Evolutionary conservation across 2,329 filamentous ascomycete species (phyloP).

Genomic region (Talaromyces pinophilus): DNA sequence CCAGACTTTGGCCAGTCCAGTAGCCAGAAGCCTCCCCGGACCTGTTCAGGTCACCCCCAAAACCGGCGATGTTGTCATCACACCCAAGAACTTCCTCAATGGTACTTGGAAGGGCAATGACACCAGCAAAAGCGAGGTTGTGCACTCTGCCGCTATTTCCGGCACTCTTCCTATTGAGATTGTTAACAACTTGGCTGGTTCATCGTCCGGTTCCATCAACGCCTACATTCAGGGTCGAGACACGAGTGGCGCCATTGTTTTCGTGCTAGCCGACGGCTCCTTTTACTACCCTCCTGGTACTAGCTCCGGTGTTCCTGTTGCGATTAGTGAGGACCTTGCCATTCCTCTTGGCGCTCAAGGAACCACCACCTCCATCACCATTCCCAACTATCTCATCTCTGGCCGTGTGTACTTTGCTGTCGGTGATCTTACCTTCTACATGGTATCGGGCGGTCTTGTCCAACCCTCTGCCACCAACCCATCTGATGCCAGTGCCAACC

Average conservation of each 20-base stretch:
- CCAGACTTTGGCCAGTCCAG: slow-evolving; percentile 17
- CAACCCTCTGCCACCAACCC: slow-evolving; percentile 52
- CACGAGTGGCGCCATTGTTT: slow-evolving; percentile 43
- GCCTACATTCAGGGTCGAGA: slow-evolving; percentile 52
- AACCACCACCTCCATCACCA: slow-evolving; percentile 40
- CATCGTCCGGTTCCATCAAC: slow-evolving; percentile 27
- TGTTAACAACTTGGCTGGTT: slow-evolving; percentile 47
- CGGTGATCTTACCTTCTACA: slow-evolving; percentile 48
- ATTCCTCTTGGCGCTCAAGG: slow-evolving; percentile 47
- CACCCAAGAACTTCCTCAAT: slow-evolving; percentile 15
- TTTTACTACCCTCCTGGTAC: slow-evolving; percentile 48
- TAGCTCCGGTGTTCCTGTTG: slow-evolving; percentile 39
- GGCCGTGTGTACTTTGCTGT: slow-evolving; percentile 52
- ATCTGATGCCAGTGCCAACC: slow-evolving; percentile 45
- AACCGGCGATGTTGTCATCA: slow-evolving; percentile 7
- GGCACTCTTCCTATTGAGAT: slow-evolving; percentile 28
- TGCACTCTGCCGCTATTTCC: background rate
- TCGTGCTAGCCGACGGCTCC: slow-evolving; percentile 45
- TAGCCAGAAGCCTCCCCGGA: slow-evolving; percentile 3
- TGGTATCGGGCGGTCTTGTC: slow-evolving; percentile 41
- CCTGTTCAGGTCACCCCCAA: slow-evolving; percentile 18
- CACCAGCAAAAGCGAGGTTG: background rate
- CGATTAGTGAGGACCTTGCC: slow-evolving; percentile 43
- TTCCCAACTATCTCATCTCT: slow-evolving; percentile 47
- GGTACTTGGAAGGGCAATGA: slow-evolving; percentile 5